phyloP scores from a whole-genome alignment of 805 yeast species.

The Candida sphagnicola region DNA sequence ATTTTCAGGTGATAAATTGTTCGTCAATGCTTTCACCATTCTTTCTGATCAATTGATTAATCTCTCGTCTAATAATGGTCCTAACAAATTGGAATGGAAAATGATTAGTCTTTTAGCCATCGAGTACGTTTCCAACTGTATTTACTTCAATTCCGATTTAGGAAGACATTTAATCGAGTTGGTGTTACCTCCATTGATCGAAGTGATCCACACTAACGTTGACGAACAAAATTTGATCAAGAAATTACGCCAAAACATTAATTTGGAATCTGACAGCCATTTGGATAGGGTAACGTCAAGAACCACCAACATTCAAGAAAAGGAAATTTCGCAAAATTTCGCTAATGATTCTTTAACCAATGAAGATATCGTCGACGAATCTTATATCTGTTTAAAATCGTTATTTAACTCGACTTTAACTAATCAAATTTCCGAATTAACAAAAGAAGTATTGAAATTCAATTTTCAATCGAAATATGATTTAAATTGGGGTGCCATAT shows the following conservation, averaged over 20 bases:
- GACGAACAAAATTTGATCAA: constrained; percentile 16
- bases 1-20: constrained; percentile 61
- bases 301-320: constrained; percentile 20
- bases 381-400: constrained; percentile 47
- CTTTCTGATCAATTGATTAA: constrained; percentile 20
- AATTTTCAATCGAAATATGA: constrained; percentile 29
- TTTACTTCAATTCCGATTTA: constrained; percentile 28
- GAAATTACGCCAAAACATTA: constrained; percentile 22
- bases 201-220: constrained; percentile 24
- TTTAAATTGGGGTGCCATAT: constrained; percentile 47
- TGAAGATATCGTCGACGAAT: constrained; percentile 42
- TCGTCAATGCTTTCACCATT: constrained; percentile 44
- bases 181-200: constrained; percentile 36
- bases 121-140: constrained; percentile 33
- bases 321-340: constrained; percentile 20
- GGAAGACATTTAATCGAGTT: constrained; percentile 25
- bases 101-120: constrained; percentile 38
- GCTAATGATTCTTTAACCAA: constrained; percentile 34
- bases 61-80: constrained; percentile 13
- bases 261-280: constrained; percentile 21
- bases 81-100: constrained; percentile 44
- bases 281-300: constrained; percentile 17
- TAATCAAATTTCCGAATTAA: constrained; percentile 55
- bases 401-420: constrained; percentile 63
- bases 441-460: constrained; percentile 45